Percentiles rank a stretch among this genome's conserved stretches.
Evolutionary conservation across 2,329 filamentous ascomycete species (phyloP).

Genomic region (Neocucurbitaria cava): DNA sequence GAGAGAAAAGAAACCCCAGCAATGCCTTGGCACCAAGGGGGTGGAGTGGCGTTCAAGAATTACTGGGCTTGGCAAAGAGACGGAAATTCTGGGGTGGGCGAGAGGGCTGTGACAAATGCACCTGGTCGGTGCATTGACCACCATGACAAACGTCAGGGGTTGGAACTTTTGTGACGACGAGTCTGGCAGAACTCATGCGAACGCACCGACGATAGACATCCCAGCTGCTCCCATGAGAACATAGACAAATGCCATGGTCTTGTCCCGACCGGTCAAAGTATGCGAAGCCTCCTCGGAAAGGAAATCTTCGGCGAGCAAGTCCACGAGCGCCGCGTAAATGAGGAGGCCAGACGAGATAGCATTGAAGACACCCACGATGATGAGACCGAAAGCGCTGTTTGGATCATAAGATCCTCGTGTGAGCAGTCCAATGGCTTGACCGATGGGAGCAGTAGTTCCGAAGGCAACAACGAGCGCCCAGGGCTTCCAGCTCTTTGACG

Average conservation of each 20-base stretch:
- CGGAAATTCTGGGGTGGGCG: not conserved
- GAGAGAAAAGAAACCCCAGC: conserved; percentile 5
- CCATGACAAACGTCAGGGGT: not conserved
- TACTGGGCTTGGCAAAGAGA: not conserved
- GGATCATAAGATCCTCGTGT: conserved; percentile 67
- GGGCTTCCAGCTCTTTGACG: conserved; percentile 62
- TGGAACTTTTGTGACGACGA: not conserved
- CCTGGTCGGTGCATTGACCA: not conserved
- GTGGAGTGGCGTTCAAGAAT: not conserved
- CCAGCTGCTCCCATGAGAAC: conserved; percentile 48
- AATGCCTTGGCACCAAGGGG: not conserved
- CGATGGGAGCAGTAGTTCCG: conserved; percentile 68
- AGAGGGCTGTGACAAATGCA: not conserved
- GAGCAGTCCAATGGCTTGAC: conserved; percentile 68
- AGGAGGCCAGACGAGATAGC: conserved; percentile 69
- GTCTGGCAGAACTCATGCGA: conserved; percentile 29
- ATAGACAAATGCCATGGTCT: conserved; percentile 60
- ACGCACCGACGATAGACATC: conserved; percentile 48
- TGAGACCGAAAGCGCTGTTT: conserved; percentile 67
- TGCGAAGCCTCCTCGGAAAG: conserved; percentile 57
- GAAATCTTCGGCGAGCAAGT: conserved; percentile 70
- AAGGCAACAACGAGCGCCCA: conserved; percentile 69
- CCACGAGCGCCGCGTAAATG: conserved; percentile 68
- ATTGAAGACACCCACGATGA: conserved; percentile 71
- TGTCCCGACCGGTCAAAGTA: conserved; percentile 61